These are phyloP conservation scores for Murraya koenigii DNA, from an alignment of 345 rosid species.

Conservation along the genomic window DNA sequence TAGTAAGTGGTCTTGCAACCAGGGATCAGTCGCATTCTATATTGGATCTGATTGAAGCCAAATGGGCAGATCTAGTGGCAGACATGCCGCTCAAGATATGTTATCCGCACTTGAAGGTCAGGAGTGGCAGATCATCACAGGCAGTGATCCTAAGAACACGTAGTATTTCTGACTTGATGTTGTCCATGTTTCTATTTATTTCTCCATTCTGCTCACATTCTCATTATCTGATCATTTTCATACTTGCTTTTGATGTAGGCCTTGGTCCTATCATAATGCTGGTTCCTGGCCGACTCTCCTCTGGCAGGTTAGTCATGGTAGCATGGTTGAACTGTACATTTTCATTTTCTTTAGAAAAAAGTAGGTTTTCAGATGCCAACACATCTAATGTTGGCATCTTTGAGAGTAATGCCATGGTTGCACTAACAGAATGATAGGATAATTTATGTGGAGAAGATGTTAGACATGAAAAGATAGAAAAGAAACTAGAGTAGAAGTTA, in stretches of 20 bases:
- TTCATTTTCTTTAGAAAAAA: not conserved
- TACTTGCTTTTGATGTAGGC: slow-evolving; percentile 43
- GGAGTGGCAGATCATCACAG: slow-evolving; percentile 91
- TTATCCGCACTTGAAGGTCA: slow-evolving; percentile 82
- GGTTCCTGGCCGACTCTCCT: slow-evolving; percentile 98
- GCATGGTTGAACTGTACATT: not conserved
- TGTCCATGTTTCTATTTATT: not conserved
- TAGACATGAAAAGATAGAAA: not conserved
- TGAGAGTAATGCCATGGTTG: not conserved
- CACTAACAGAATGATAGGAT: not conserved
- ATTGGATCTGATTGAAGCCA: slow-evolving; percentile 68
- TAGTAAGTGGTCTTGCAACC: slow-evolving; percentile 54
- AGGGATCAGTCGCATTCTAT: slow-evolving; percentile 59
- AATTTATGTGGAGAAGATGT: not conserved
- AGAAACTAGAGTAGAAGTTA: not conserved
- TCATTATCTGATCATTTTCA: not conserved
- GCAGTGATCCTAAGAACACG: slow-evolving; percentile 96
- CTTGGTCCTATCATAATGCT: slow-evolving; percentile 96
- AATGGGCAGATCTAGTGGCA: slow-evolving; percentile 78
- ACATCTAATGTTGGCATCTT: not conserved
- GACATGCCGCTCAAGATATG: slow-evolving; percentile 94
- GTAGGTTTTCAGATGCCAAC: not conserved
- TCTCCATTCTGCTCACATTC: not conserved
- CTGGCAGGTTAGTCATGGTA: slow-evolving; percentile 70
- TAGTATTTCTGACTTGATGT: slow-evolving; percentile 23